A percentile compares a stretch with the other conserved stretches of the same genome.
Conservation (phyloP, 1,284 basidiomycete species). For the Caloboletus inedulis region DNA sequence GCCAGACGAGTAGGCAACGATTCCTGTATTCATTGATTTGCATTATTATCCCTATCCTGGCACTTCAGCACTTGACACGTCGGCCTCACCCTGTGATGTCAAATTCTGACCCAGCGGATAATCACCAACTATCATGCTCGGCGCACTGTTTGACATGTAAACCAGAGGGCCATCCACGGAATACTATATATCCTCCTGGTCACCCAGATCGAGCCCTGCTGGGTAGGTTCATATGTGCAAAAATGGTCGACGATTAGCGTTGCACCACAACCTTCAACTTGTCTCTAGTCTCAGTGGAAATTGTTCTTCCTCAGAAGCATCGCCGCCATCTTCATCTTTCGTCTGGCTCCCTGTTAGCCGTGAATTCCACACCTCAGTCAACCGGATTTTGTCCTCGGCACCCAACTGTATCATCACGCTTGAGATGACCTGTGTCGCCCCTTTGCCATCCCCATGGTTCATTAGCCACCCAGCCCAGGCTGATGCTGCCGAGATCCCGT, state of each 20-base stretch:
- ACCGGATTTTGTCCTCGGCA: slow-evolving; percentile 19
- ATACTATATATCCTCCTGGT: neutral
- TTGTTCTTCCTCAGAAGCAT: slow-evolving; percentile 16
- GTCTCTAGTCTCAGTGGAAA: slow-evolving; percentile 20
- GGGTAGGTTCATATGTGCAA: neutral
- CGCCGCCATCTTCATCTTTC: slow-evolving; percentile 25
- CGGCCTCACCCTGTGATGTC: neutral
- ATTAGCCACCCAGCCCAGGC: slow-evolving; percentile 49
- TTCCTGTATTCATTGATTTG: slow-evolving; percentile 22
- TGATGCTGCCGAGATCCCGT: slow-evolving; percentile 38
- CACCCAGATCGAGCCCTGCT: neutral
- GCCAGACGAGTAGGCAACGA: slow-evolving; percentile 78
- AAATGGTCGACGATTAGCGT: neutral
- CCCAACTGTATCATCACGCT: slow-evolving; percentile 27
- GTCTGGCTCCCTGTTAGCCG: slow-evolving; percentile 25
- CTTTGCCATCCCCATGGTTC: slow-evolving; percentile 37
- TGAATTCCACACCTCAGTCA: slow-evolving; percentile 33
- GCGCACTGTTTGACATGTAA: neutral
- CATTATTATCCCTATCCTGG: slow-evolving; percentile 12
- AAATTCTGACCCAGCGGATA: neutral
- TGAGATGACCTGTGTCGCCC: slow-evolving; percentile 36
- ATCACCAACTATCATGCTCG: neutral
- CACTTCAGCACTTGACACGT: slow-evolving; percentile 4
- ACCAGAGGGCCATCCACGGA: neutral
- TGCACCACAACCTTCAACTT: slow-evolving; percentile 4